Percentiles rank a stretch among this genome's conserved stretches.
Evolutionary conservation across 805 yeast species (phyloP).

Genomic region (Candida tallmaniae): DNA sequence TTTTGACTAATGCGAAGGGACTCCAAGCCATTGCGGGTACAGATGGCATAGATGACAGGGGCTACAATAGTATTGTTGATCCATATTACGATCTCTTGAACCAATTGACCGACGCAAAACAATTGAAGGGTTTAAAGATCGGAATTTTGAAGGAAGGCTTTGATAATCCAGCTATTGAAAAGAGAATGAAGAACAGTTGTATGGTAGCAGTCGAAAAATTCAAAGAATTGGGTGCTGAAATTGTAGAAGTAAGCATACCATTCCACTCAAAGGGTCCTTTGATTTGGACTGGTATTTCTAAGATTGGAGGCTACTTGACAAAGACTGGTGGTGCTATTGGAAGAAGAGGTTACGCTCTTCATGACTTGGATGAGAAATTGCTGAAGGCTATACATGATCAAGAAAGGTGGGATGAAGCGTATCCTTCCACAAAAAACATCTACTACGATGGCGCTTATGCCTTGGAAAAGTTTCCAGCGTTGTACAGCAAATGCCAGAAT

Average conservation of each 20-base stretch:
- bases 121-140: conserved; percentile 24
- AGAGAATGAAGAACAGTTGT: conserved; percentile 20
- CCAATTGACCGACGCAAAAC: conserved; percentile 7
- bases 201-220: conserved; percentile 23
- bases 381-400: conserved; percentile 7
- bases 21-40: conserved; percentile 31
- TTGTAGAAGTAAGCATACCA: conserved; percentile 31
- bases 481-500: conserved; percentile 29
- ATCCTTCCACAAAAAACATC: conserved; percentile 17
- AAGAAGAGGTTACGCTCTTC: conserved; percentile 15
- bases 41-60: conserved; percentile 31
- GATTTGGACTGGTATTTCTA: conserved; percentile 30
- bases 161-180: conserved; percentile 27
- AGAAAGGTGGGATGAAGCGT: conserved; percentile 13
- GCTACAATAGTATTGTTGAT: conserved; percentile 15
- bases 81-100: conserved; percentile 18
- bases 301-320: conserved; percentile 17
- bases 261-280: conserved; percentile 32
- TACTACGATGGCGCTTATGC: conserved; percentile 27
- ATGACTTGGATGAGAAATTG: conserved; percentile 14
- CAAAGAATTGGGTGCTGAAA: conserved; percentile 26
- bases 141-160: conserved; percentile 31
- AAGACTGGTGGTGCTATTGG: conserved; percentile 15
- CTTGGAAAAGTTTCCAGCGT: conserved; percentile 25
- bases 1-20: conserved; percentile 25